Evolutionary conservation across 139 green algal genomes (phyloP), one percentile per base, ranked within the genome.

Genomic region (Pseudopediastrum boryanum): DNA sequence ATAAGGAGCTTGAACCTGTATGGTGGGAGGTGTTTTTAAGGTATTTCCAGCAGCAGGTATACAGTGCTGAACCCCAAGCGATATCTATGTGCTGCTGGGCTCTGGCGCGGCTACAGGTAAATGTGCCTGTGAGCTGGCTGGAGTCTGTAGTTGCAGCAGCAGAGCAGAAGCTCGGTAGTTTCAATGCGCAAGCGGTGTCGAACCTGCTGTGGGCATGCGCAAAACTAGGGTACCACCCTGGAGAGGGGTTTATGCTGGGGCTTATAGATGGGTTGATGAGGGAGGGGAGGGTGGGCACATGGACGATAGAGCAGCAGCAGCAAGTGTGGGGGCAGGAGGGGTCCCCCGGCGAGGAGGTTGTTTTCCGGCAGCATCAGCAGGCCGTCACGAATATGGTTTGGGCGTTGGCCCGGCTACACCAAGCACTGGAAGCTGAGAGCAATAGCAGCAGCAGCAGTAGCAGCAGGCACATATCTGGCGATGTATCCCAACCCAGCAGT

Each of bases 381-480:
- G 62, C 75, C 29, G 21, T 81, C 7, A 52, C 63, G 13, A 75
- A 81, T 50, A 38, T 63, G 3, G 39, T 81, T 46, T 81, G 63
- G 63, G 56, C 61, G 33, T 29, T 64, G 2, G 75, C 63, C 25
- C 52, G 39, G 62, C 41, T 66, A n/a, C 25, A 42, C 2, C 39
- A 64, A 5, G 31, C 46, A 25, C 21, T 50, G 33, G 46, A 25
- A 62, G 44, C 27, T 5, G 43, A 12, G 25, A 64, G 56, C 39
- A 70, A 23, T 16, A 21, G 61, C 10, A 59, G 19, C 16, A 23
- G 43, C 43, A 62, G 52, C 71, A 33, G 48, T 33, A 23, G 21
- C 16, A 27, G 19, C 38, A 31, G 46, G 16, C 69, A 44, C 4
- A 71, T 42, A 33, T 29, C 25, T 61, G 72, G 25, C 16, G 38